Evolutionary conservation across 805 yeast genomes (phyloP), one percentile per base, ranked within the genome.

Genomic region (Metschnikowia kunwiensis): DNA sequence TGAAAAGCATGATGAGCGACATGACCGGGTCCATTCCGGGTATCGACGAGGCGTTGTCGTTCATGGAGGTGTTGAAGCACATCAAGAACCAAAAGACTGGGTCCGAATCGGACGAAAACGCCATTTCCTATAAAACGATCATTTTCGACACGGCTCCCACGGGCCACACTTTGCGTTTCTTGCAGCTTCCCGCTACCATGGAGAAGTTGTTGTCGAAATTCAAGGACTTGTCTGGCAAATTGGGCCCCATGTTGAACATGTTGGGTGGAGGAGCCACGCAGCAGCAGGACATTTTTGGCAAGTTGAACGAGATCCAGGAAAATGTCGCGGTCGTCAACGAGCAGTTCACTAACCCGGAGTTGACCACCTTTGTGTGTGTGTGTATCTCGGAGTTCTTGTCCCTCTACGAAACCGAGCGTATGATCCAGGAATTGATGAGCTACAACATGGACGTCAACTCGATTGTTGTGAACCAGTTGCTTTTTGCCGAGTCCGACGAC

Each of bases 121-220:
- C 48, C 30, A 34, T 55, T 10, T 43, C 59, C 20, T 93, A 84
- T 59, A 87, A 85, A 50, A 87, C 95, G 7, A 89, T 93, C 47
- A 87, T 93, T 49, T 93, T 93, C 55, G 99, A 93, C 62, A 93
- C 99, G n/a, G 98, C 99, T 0, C 99, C 99, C 51, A 93, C 99
- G 0, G 99, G 99, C 24, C 99, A 93, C 64, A 93, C 98, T 2
- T 71, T 93, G 52, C 78, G 99, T 55, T 93, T 93, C 62, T 72
- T 93, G 60, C 96, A 89, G 63, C 77, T 93, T 54, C 99, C 99
- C 24, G 77, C 94, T 19, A 89, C 96, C 3, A 69, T 93, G 44
- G 94, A 88, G 52, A 87, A 86, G 59, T 74, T 95, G 24, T 72
- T 93, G 50, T 81, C 83, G 32, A 93, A 91, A 57, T 81, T 93